Conservation (phyloP, 2,329 filamentous ascomycete genomes). For the Calcarisporium arbuscula region DNA sequence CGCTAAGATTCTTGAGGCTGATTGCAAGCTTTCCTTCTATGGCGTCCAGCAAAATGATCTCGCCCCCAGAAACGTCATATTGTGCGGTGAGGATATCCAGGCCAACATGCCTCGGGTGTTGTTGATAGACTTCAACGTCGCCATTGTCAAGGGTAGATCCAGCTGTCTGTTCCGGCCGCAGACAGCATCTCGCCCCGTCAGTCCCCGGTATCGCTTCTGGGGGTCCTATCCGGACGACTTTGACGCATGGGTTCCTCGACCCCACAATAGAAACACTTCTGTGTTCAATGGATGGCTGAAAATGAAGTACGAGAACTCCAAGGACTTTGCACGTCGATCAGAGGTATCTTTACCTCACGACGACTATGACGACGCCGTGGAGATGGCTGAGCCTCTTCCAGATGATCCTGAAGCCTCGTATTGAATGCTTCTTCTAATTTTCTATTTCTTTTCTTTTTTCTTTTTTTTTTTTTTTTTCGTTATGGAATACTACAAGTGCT, state of each 20-base stretch:
- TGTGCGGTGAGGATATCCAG: background rate
- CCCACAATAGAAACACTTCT: background rate
- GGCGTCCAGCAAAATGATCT: slow-evolving; percentile 3
- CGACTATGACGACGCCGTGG: slow-evolving; percentile 2
- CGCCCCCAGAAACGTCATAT: slow-evolving; percentile 3
- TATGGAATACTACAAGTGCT: no score
- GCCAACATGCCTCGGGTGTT: background rate
- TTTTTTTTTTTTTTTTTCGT: no score
- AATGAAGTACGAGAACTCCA: slow-evolving; percentile 1
- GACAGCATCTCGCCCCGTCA: slow-evolving; percentile 1
- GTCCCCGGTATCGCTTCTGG: slow-evolving; percentile 4
- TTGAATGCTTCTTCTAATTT: no score
- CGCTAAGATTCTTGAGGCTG: slow-evolving; percentile 2
- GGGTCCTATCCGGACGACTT: slow-evolving; percentile 2
- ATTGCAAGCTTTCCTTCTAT: background rate
- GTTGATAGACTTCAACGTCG: slow-evolving; percentile 4
- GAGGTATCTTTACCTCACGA: background rate
- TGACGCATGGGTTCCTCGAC: slow-evolving; percentile 1
- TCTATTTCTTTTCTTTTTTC: no score
- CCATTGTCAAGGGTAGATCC: no score
- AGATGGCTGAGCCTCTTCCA: no score
- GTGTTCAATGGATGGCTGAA: slow-evolving; percentile 4
- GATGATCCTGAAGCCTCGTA: no score
- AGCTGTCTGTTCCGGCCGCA: no score
- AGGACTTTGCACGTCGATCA: background rate